A percentile compares a stretch with the other conserved stretches of the same genome.
Conservation (phyloP, 2,329 filamentous ascomycete species). For the Diaporthe ampelina region DNA sequence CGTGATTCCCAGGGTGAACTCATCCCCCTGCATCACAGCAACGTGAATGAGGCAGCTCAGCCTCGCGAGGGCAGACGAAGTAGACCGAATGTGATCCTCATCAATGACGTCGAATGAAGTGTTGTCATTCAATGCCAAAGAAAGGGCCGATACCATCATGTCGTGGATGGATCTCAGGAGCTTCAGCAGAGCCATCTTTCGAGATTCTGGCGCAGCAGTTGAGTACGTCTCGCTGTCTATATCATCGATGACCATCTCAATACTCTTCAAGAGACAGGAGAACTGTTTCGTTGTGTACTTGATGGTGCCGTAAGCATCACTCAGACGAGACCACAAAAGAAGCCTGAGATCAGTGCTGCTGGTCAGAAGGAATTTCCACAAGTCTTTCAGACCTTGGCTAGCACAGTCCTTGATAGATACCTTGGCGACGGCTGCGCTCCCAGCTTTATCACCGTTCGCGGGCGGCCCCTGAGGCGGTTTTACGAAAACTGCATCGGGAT, state of each 20-base stretch:
- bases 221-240: conserved; percentile 74
- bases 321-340: conserved; percentile 91
- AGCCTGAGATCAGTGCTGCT: conserved; percentile 87
- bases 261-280: conserved; percentile 86
- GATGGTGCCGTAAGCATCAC: conserved; percentile 88
- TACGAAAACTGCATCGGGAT: conserved; percentile 72
- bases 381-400: conserved; percentile 75
- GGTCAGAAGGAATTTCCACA: conserved; percentile 86
- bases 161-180: conserved; percentile 86
- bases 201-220: conserved; percentile 70
- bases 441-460: conserved; percentile 39
- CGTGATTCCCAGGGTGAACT: conserved; percentile 82
- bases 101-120: conserved; percentile 87
- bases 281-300: conserved; percentile 89
- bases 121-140: conserved; percentile 75
- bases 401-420: conserved; percentile 65
- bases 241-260: conserved; percentile 82
- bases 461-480: conserved; percentile 43
- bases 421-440: conserved; percentile 39
- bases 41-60: conserved; percentile 83
- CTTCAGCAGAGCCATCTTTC: conserved; percentile 79
- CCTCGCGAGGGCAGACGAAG: conserved; percentile 78
- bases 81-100: conserved; percentile 80
- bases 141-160: conserved; percentile 78
- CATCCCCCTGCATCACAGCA: conserved; percentile 86